A percentile compares a stretch with the other conserved stretches of the same genome.
phyloP scores from a whole-genome alignment of 2,329 filamentous ascomycete genomes.

The Pseudopithomyces chartarum region DNA sequence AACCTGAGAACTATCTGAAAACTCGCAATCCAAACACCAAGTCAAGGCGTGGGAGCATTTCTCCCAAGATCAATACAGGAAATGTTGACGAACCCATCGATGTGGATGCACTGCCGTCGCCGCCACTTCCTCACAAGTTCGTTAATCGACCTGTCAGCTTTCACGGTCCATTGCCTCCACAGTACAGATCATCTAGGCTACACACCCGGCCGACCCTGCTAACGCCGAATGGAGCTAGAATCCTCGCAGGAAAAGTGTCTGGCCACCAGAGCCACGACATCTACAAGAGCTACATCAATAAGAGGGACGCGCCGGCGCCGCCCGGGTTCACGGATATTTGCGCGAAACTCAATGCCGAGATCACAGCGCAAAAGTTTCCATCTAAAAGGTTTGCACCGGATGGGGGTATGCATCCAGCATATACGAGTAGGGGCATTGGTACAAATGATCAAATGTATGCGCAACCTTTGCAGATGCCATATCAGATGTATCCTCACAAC shows the following conservation, averaged over 20 bases:
- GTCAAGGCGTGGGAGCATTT: not conserved
- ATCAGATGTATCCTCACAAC: not conserved
- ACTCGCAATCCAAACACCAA: not conserved
- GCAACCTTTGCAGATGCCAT: not conserved
- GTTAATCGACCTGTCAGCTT: constrained; percentile 15
- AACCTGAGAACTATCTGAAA: not conserved
- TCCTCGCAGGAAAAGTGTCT: constrained; percentile 13
- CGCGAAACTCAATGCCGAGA: not conserved
- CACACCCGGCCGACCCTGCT: constrained; percentile 10
- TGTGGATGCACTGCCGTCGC: constrained; percentile 20
- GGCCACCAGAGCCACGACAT: constrained; percentile 22
- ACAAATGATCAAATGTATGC: not conserved
- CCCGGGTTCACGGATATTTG: not conserved
- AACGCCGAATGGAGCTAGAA: constrained; percentile 8
- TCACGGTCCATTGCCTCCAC: constrained; percentile 1
- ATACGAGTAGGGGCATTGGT: not conserved
- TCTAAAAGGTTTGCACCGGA: not conserved
- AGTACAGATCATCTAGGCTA: constrained; percentile 9
- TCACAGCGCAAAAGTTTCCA: not conserved
- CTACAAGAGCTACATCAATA: constrained; percentile 20
- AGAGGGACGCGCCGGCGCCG: constrained; percentile 4
- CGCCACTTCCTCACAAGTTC: constrained; percentile 17
- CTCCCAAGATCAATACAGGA: constrained; percentile 6
- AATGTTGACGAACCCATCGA: constrained; percentile 31
- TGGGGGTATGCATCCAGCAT: not conserved